Base-by-base conservation (phyloP, 352 stramenopile species). In the Phytopythium montanum region DNA sequence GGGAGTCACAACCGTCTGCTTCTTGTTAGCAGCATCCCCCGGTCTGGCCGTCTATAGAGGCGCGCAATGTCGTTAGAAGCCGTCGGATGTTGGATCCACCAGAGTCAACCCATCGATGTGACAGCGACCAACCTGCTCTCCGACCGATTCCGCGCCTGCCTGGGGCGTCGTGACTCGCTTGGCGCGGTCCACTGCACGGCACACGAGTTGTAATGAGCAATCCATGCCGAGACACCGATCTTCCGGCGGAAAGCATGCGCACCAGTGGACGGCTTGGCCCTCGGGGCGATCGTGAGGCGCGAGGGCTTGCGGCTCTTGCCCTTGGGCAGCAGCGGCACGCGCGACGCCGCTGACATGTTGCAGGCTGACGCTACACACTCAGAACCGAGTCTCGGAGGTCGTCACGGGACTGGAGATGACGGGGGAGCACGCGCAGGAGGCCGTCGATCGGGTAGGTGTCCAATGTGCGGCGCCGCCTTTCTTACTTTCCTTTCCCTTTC, bases 291-390 rank as follows among this genome's bases (percentile, higher is more conserved):
- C 41, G 84, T 77, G 45, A 88, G 59, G 2, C 84, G 79, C 52
- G 79, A 81, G 1, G 81, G 75, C 66, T 92, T 92, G 61, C 82
- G 77, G 46, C 71, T 62, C 53, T 89, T 89, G 65, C 76, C 85
- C 60, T 85, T 85, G 13, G 89, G 68, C 39, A 94, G 65, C 56
- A 94, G 73, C 64, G 85, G 85, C 49, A 94, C 85, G 31, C 85
- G 85, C 52, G 80, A 88, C 61, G 69, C 33, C 25, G 60, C 61
- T 28, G 75, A 71, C 75, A 85, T 85, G 44, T 33, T 59, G 66
- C 55, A 26, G 8, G 9, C 5, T 6, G 31, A 10, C 31, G 31
- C 31, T 36, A 1, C 1, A 25, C n/a, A 23, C 5, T 9, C n/a
- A 46, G 21, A 14, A 21, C 33, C 38, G 28, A 7, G 25, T 16